Evolutionary conservation across 2,329 filamentous ascomycete species (phyloP).

Genomic region (Penicillium capsulatum): DNA sequence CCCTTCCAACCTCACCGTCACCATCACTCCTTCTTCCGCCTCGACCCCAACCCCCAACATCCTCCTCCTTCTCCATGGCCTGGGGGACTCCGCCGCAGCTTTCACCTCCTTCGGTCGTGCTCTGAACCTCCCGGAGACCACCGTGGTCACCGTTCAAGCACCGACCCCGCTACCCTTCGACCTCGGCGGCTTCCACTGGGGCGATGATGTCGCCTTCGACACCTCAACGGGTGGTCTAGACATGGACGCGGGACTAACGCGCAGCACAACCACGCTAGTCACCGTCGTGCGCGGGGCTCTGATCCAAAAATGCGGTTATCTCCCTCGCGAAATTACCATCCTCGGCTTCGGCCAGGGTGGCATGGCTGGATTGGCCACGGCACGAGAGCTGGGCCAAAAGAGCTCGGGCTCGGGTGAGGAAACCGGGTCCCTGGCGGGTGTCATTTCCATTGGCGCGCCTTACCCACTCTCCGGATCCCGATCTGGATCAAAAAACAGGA

Average conservation of each 20-base stretch:
- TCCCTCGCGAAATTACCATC: constrained; percentile 56
- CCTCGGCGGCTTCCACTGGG: constrained; percentile 66
- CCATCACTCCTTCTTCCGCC: constrained; percentile 41
- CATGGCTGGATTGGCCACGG: constrained; percentile 56
- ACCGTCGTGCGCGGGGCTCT: constrained; percentile 53
- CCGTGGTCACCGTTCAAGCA: constrained; percentile 69
- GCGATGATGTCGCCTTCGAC: constrained; percentile 60
- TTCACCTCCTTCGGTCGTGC: constrained; percentile 67
- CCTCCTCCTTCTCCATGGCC: constrained; percentile 76
- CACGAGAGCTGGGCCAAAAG: constrained; percentile 40
- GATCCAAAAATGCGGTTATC: constrained; percentile 57
- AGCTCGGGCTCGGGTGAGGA: constrained; percentile 10
- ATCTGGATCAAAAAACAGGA: constrained; percentile 33
- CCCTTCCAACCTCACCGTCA: constrained; percentile 39
- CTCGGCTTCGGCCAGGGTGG: constrained; percentile 67
- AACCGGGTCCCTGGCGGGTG: constrained; percentile 32
- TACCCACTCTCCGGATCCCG: constrained; percentile 35
- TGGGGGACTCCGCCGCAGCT: constrained; percentile 68
- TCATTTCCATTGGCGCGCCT: constrained; percentile 43
- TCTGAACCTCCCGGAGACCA: constrained; percentile 71
- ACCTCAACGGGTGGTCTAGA: constrained; percentile 52
- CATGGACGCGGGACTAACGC: constrained; percentile 58
- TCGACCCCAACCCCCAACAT: constrained; percentile 60
- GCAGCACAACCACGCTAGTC: constrained; percentile 47
- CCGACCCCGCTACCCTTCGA: constrained; percentile 65